Evolutionary conservation across 1,284 basidiomycete species (phyloP).

Genomic region (Ganoderma boninense): DNA sequence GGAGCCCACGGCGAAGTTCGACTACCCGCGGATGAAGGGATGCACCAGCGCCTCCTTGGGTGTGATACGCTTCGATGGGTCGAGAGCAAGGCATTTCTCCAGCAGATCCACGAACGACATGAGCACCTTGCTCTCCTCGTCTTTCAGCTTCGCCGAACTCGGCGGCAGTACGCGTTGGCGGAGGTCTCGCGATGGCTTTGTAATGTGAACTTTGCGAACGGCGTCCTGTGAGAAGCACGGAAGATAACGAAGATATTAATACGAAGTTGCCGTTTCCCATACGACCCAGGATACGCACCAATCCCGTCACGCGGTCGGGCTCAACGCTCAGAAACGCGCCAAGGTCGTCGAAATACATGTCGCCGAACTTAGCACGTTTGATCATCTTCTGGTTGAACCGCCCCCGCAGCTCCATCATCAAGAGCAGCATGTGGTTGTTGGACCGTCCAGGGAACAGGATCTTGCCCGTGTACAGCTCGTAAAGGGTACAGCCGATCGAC

Average conservation of each 20-base stretch:
- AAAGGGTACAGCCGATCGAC: conserved; percentile 98
- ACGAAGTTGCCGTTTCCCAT: background rate
- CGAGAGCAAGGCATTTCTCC: conserved; percentile 92
- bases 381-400: conserved; percentile 94
- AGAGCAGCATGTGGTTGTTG: conserved; percentile 97
- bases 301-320: conserved; percentile 83
- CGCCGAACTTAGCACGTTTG: conserved; percentile 92
- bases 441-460: conserved; percentile 97
- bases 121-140: conserved; percentile 90
- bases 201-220: conserved; percentile 82
- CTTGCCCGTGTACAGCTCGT: conserved; percentile 98
- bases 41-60: conserved; percentile 91
- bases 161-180: conserved; percentile 85
- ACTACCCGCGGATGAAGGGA: conserved; percentile 81
- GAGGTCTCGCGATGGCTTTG: conserved; percentile 87
- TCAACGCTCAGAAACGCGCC: conserved; percentile 85
- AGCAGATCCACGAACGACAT: conserved; percentile 89
- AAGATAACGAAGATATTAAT: conserved; percentile 22
- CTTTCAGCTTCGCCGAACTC: conserved; percentile 79
- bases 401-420: conserved; percentile 97
- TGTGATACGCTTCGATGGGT: conserved; percentile 86
- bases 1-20: background rate
- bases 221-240: conserved; percentile 64
- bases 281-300: conserved; percentile 58
- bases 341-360: conserved; percentile 94